Evolutionary conservation across 169 alveolate species (phyloP), one percentile per base, ranked within the genome.

Genomic region (Plasmodium cynomolgi): DNA sequence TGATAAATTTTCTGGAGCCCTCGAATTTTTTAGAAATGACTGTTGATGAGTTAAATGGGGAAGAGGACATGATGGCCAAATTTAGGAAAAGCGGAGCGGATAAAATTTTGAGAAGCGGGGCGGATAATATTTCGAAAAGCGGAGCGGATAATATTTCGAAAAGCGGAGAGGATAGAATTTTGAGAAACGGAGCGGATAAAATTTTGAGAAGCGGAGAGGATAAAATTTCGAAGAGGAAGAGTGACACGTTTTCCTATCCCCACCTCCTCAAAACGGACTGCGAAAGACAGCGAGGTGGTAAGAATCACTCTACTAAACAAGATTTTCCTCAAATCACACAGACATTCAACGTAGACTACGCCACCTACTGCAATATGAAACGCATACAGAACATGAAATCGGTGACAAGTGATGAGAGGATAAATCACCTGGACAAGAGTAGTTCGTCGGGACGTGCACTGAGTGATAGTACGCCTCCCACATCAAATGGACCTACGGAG

Each of bases 361-460:
- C 75, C 72, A 41, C 71, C 2, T 71, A 86, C 62, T 47, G 68
- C 68, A 71, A 77, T 86, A 75, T 86, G 74, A 44, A 84, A 26
- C 74, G 54, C n/a, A 84, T 68, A 84, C 82, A 84, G 54, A 72
- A 34, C 77, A 13, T 13, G 34, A 37, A 68, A 9, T 41, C 47
- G 23, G 34, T 56, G 3, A 58, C 15, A 7, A 58, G 71, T 82
- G 20, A 82, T 54, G 39, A 37, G 29, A 82, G 3, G 29, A 56
- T 50, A 29, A 26, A n/a, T 29, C 13, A 29, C 8, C 9, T 11
- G 37, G 44, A 13, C 20, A n/a, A 20, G 20, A 39, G 29, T 11
- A 77, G 50, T n/a, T 37, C 31, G 23, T 26, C 77, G 0, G 77
- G 77, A 26, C 37, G 39, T 68, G 77, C 17, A 26, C 5, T 68